A percentile compares a stretch with the other conserved stretches of the same genome.
phyloP scores from a whole-genome alignment of 305 asterid genomes.

The Plantago coronopus region DNA sequence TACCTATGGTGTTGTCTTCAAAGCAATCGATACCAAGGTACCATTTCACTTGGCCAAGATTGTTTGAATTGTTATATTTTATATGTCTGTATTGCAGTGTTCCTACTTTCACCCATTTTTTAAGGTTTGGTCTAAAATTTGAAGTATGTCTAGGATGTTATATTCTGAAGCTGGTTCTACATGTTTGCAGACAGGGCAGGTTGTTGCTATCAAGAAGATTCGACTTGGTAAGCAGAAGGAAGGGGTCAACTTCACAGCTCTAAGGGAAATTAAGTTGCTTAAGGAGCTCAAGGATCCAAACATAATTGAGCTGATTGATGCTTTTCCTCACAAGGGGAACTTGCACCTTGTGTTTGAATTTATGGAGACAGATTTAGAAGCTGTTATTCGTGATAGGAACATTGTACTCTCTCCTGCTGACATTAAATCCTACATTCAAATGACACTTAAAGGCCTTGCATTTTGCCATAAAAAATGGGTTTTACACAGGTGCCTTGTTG shows the following conservation, averaged over 20 bases:
- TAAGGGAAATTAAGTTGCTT: constrained; percentile 88
- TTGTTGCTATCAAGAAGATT: constrained; percentile 93
- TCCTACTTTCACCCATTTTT: not conserved
- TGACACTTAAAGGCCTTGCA: constrained; percentile 92
- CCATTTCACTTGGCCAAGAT: not conserved
- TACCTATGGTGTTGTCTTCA: constrained; percentile 82
- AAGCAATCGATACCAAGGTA: constrained; percentile 85
- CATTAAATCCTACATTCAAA: constrained; percentile 87
- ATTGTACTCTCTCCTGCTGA: constrained; percentile 93
- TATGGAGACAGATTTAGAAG: constrained; percentile 98
- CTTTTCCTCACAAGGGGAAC: constrained; percentile 88
- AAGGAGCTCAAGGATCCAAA: constrained; percentile 90
- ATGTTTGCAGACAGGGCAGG: constrained; percentile 70
- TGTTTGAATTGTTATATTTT: constrained; percentile 11
- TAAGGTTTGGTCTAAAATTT: not conserved
- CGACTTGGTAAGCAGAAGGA: constrained; percentile 95
- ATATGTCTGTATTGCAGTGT: not conserved
- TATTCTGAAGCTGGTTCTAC: not conserved
- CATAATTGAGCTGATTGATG: constrained; percentile 84
- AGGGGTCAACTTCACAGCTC: constrained; percentile 93
- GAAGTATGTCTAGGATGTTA: not conserved
- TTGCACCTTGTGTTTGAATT: constrained; percentile 97
- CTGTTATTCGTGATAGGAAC: constrained; percentile 91
- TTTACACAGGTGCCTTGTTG: constrained; percentile 68
- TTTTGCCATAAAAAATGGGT: constrained; percentile 95